phyloP scores from a whole-genome alignment of 768 basidiomycete species.

The Lepiota venenata region DNA sequence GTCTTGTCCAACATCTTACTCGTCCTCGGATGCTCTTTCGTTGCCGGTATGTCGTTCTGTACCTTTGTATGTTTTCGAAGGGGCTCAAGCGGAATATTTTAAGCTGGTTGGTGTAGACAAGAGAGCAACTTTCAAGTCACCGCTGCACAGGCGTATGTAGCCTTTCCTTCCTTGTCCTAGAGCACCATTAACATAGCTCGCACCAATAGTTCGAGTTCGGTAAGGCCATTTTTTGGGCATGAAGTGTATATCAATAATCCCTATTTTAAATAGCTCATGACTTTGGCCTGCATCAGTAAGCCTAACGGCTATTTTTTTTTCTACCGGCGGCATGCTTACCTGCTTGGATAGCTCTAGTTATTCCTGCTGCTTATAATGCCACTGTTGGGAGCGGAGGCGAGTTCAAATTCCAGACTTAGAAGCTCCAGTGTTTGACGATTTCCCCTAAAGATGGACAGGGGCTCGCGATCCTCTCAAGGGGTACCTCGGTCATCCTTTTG shows the following conservation, averaged over 20 bases:
- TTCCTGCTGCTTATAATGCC: slow-evolving; percentile 83
- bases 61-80: not conserved
- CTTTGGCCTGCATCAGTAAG: slow-evolving; percentile 81
- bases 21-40: slow-evolving; percentile 88
- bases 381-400: slow-evolving; percentile 22
- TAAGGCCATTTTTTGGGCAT: slow-evolving; percentile 19
- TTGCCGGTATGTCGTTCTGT: slow-evolving; percentile 53
- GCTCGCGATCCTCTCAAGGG: slow-evolving; percentile 72
- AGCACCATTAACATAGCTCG: slow-evolving; percentile 7
- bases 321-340: not conserved
- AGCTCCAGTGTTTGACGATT: slow-evolving; percentile 16
- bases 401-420: slow-evolving; percentile 16
- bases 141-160: slow-evolving; percentile 80
- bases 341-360: slow-evolving; percentile 61
- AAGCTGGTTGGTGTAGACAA: slow-evolving; percentile 60
- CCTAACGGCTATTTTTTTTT: slow-evolving; percentile 11
- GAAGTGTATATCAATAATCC: not conserved
- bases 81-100: not conserved
- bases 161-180: not conserved
- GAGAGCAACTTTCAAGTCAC: slow-evolving; percentile 79
- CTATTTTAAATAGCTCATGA: slow-evolving; percentile 58
- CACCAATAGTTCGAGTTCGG: slow-evolving; percentile 42
- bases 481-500: slow-evolving; percentile 75
- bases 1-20: slow-evolving; percentile 88
- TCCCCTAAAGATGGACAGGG: slow-evolving; percentile 34